Percentiles rank a stretch among this genome's conserved stretches.
Evolutionary conservation across 148 eudicot genomes (phyloP).

Genomic region (Hydrangea macrophylla): DNA sequence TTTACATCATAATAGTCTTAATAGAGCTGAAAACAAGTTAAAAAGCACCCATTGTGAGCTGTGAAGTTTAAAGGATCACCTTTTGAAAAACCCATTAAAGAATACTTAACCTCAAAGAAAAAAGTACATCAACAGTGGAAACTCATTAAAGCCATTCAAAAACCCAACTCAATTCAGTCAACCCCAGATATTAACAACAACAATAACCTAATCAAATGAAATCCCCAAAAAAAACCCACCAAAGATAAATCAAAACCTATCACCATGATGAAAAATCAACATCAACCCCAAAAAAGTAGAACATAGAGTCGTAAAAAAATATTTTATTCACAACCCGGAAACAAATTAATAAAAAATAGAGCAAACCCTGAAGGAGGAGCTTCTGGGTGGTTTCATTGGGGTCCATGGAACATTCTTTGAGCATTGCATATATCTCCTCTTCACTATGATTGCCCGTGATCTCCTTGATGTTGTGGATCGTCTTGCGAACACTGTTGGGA

Average conservation of each 20-base stretch:
- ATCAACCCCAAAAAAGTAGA: not conserved
- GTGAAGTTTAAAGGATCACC: not conserved
- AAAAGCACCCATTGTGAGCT: not conserved
- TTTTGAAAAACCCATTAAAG: not conserved
- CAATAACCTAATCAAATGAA: not conserved
- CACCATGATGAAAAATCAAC: not conserved
- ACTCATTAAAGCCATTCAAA: not conserved
- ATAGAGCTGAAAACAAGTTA: not conserved
- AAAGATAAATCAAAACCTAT: conserved; percentile 14
- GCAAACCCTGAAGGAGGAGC: conserved; percentile 38
- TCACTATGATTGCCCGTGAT: conserved; percentile 44
- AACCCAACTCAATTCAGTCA: not conserved
- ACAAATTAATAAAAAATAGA: not conserved
- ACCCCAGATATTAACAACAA: not conserved
- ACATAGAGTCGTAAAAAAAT: conserved; percentile 1
- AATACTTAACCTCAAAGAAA: not conserved
- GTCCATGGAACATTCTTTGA: conserved; percentile 49
- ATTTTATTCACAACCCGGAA: too few relatives aligned
- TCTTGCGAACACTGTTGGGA: conserved; percentile 22
- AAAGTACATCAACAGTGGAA: not conserved
- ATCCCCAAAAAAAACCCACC: not conserved
- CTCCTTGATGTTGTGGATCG: conserved; percentile 46
- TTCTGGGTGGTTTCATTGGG: conserved; percentile 43
- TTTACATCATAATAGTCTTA: not conserved
- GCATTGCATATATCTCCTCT: conserved; percentile 47